These are phyloP conservation scores for Filobasidium floriforme DNA, from an alignment of 768 basidiomycete species.

Conservation along the genomic window DNA sequence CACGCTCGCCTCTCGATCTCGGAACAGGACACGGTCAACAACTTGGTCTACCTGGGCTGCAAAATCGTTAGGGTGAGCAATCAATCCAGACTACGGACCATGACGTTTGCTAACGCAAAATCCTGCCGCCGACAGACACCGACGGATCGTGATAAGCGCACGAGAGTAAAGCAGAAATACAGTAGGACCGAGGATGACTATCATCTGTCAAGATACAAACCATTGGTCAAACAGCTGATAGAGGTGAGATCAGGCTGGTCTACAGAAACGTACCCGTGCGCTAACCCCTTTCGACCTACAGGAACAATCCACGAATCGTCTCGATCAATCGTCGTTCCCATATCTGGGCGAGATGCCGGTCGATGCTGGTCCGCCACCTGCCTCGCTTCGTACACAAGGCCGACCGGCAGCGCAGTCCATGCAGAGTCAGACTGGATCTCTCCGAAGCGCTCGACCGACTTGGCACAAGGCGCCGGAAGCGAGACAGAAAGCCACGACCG, in stretches of 20 bases:
- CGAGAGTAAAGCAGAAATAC: conserved; percentile 69
- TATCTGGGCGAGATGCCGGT: conserved; percentile 70
- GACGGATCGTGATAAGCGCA: conserved; percentile 68
- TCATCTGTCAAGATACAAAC: conserved; percentile 89
- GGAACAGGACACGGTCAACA: conserved; percentile 90
- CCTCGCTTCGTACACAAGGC: conserved; percentile 4
- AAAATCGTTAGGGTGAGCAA: conserved; percentile 68
- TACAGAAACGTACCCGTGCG: not conserved
- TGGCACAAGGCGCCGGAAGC: conserved; percentile 69
- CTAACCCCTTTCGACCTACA: conserved; percentile 42
- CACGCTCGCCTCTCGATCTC: conserved; percentile 78
- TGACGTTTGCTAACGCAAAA: too few species aligned
- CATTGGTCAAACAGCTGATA: conserved; percentile 67
- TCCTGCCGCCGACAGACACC: conserved; percentile 51
- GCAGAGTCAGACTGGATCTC: conserved; percentile 51
- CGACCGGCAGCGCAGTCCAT: conserved; percentile 46
- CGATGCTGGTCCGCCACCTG: conserved; percentile 32
- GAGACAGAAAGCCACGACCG: conserved; percentile 49
- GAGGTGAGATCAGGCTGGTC: conserved; percentile 54
- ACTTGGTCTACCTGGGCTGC: conserved; percentile 70
- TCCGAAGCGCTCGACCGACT: conserved; percentile 79
- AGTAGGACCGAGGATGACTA: conserved; percentile 74
- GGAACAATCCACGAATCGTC: conserved; percentile 73
- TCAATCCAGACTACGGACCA: not conserved
- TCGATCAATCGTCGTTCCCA: conserved; percentile 72